Evolutionary conservation across 805 yeast species (phyloP), one percentile per base, ranked within the genome.

Genomic region (Ogataea ramenticola): DNA sequence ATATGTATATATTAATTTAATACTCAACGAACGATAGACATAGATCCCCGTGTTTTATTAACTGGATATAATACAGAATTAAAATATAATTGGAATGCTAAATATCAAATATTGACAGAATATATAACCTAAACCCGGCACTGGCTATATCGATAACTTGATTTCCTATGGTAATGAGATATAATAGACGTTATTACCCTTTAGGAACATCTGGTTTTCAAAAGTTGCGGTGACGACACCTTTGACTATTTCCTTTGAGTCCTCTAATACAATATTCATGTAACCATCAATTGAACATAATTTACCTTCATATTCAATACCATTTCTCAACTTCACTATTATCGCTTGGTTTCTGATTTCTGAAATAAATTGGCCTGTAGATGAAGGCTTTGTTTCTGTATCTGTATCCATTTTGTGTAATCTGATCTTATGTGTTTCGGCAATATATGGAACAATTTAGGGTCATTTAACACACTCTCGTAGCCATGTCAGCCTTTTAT

Each of bases 261-360:
- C 74, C 44, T 85, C 88, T 50, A 93, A 72, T 2, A 91, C 95
- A 40, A 93, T 83, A 65, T 93, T 93, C 96, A 93, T 89, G 68
- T 82, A 93, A 9, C 98, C 98, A 61, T 93, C 99, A 46, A 93
- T 90, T 35, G 96, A 86, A 54, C 86, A 43, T 14, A 53, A 56
- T 51, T 55, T 65, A 50, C 91, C 95, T 39, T 72, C 76, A 64
- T 88, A 93, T 47, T 86, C 86, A 48, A 90, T 80, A 14, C 96
- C 98, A 31, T 93, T 86, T 59, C 83, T 78, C 43, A 90, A 75
- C 61, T 86, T 88, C 26, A 93, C 96, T 34, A 82, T 67, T 20
- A 93, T 97, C 16, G 77, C 68, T 41, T 82, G 75, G 39, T 96
- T 95, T 22, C 85, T 81, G 46, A 93, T 82, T 40, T 80, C 82